phyloP scores from a whole-genome alignment of 192 early-diverging fungal species.

The Funneliformis mosseae region DNA sequence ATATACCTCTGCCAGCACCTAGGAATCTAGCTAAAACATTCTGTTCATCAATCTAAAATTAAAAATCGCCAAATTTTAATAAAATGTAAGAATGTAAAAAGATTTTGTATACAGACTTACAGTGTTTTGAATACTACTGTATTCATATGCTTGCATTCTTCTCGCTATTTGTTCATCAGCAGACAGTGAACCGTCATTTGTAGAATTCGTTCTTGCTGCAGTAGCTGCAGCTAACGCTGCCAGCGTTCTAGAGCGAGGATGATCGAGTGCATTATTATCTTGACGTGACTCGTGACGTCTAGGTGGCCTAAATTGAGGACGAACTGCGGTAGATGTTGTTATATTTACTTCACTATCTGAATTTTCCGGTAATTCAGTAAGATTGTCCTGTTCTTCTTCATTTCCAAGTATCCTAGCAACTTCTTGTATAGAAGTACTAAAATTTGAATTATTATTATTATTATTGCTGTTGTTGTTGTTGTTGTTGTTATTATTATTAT shows the following conservation, averaged over 20 bases:
- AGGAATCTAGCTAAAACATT: constrained; percentile 15
- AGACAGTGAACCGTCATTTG: background rate
- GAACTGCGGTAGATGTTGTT: background rate
- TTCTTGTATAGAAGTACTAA: background rate
- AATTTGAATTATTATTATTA: background rate
- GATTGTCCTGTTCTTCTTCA: constrained; percentile 11
- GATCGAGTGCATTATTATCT: background rate
- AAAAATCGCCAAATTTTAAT: background rate
- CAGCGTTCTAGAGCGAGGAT: background rate
- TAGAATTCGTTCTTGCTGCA: background rate
- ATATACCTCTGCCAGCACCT: background rate
- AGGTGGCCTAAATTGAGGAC: background rate
- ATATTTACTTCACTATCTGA: constrained; percentile 10
- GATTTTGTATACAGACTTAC: background rate
- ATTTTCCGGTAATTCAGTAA: constrained; percentile 13
- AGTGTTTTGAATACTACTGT: background rate
- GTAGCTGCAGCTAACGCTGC: background rate
- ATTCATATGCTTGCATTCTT: constrained; percentile 16
- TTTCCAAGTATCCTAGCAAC: background rate
- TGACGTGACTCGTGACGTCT: background rate
- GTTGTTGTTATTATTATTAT: background rate
- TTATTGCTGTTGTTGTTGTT: background rate
- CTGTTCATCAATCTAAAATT: background rate
- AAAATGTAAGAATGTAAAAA: background rate
- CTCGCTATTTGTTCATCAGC: constrained; percentile 17